Evolutionary conservation across 768 basidiomycete genomes (phyloP).

Genomic region (Calocera cornea): DNA sequence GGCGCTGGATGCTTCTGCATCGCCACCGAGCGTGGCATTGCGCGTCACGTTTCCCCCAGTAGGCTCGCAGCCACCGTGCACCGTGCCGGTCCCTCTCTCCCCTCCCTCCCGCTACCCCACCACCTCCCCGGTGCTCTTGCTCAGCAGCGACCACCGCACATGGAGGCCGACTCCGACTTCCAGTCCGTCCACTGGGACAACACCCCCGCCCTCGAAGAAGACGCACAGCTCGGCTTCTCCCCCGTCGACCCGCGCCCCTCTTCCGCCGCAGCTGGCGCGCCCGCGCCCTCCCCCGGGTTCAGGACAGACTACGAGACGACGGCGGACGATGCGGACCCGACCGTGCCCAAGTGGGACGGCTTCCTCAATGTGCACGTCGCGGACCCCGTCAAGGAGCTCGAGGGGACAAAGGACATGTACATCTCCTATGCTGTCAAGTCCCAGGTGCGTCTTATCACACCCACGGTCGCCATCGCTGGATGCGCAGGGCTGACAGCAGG

Average conservation of each 20-base stretch:
- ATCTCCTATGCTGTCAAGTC: constrained; percentile 86
- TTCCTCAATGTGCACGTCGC: constrained; percentile 68
- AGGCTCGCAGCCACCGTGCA: neutral
- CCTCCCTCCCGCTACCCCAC: neutral
- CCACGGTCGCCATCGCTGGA: neutral
- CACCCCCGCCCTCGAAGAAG: neutral
- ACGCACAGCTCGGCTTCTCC: neutral
- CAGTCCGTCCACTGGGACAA: neutral
- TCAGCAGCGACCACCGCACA: neutral
- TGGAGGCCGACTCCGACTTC: constrained; percentile 3
- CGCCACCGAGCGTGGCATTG: neutral
- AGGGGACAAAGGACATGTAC: constrained; percentile 94
- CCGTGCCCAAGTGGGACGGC: constrained; percentile 85
- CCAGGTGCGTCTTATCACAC: constrained; percentile 43
- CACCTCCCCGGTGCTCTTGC: neutral
- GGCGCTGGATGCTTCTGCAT: neutral
- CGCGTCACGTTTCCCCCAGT: neutral
- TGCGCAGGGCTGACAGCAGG: neutral
- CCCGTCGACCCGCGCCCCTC: neutral
- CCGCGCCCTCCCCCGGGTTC: constrained; percentile 51
- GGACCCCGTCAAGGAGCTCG: constrained; percentile 89
- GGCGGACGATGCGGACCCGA: constrained; percentile 50
- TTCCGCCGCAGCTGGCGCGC: no score
- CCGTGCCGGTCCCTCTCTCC: neutral
- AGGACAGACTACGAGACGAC: constrained; percentile 54